A percentile compares a stretch with the other conserved stretches of the same genome.
Evolutionary conservation across 805 yeast genomes (phyloP).

Genomic region (Saccharomycopsis amapae): DNA sequence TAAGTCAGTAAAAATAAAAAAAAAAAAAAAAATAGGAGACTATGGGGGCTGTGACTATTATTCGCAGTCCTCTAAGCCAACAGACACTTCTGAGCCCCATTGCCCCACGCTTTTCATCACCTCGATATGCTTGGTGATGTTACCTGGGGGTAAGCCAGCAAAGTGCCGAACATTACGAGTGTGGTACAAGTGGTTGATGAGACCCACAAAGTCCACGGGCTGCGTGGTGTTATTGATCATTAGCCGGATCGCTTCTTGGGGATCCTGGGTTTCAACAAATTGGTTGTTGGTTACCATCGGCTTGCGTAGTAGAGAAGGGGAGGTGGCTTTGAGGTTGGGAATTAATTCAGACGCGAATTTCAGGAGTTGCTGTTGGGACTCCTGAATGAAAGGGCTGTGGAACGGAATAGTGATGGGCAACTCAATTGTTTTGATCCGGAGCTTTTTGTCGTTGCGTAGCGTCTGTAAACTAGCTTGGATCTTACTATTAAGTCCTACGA

Average conservation of each 20-base stretch:
- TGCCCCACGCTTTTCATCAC: background rate
- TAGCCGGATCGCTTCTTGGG: constrained; percentile 7
- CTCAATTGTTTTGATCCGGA: constrained; percentile 4
- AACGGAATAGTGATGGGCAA: constrained; percentile 18
- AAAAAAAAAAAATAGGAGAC: too few species aligned
- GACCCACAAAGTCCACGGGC: constrained; percentile 17
- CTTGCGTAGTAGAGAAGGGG: too few species aligned
- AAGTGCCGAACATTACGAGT: constrained; percentile 10
- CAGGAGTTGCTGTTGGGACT: too few species aligned
- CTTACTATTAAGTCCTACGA: constrained; percentile 7
- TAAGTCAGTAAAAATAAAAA: too few species aligned
- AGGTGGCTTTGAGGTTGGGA: too few species aligned
- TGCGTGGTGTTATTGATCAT: constrained; percentile 16
- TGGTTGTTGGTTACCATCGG: constrained; percentile 13
- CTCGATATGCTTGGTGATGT: constrained; percentile 9
- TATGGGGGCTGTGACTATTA: too few species aligned
- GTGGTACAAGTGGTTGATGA: constrained; percentile 8
- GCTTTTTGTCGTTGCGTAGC: background rate
- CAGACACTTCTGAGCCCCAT: too few species aligned
- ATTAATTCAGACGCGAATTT: too few species aligned
- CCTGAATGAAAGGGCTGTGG: constrained; percentile 13
- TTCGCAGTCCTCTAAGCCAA: too few species aligned
- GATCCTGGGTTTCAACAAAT: constrained; percentile 1
- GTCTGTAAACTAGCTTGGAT: background rate
- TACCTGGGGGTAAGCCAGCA: constrained; percentile 17